Percentiles rank a stretch among this genome's conserved stretches.
These are phyloP conservation scores for Hevea brasiliensis DNA, from an alignment of 345 rosid species.

Conservation along the genomic window DNA sequence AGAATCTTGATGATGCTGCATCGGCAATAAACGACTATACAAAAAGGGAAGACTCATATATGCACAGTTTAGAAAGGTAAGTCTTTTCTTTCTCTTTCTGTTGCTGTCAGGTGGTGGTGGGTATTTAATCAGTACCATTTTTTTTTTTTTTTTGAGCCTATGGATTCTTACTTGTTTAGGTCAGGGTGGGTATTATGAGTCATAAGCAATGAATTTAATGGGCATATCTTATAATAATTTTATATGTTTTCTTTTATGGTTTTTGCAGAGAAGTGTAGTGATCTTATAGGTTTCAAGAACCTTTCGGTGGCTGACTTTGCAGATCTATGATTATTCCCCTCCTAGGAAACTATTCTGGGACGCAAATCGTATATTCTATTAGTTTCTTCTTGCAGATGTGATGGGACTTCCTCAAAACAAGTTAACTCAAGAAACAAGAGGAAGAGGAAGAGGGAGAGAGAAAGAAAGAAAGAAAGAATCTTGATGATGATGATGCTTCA, in stretches of 20 bases:
- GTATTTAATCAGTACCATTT: slow-evolving; percentile 2
- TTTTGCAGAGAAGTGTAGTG: slow-evolving; percentile 14
- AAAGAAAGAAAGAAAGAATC: no score
- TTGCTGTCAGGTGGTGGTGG: slow-evolving; percentile 34
- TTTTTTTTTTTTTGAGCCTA: neutral
- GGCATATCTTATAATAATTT: no score
- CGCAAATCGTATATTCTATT: neutral
- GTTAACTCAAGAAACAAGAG: neutral
- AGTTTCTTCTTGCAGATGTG: slow-evolving; percentile 1
- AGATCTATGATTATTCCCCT: slow-evolving; percentile 42
- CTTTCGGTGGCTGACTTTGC: slow-evolving; percentile 21
- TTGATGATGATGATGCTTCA: neutral
- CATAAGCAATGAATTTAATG: no score
- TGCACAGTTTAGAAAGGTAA: neutral
- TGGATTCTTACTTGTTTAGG: no score
- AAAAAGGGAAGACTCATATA: neutral
- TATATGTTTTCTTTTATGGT: neutral
- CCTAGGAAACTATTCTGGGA: slow-evolving; percentile 7
- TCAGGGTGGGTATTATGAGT: no score
- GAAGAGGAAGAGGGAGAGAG: neutral
- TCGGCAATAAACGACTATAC: slow-evolving; percentile 70
- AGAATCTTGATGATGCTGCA: slow-evolving; percentile 99
- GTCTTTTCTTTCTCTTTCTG: neutral
- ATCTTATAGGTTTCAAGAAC: slow-evolving; percentile 10
- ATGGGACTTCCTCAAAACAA: neutral